Evolutionary conservation across 2,329 filamentous ascomycete species (phyloP), one percentile per base, ranked within the genome.

Genomic region (Claviceps spartinae): DNA sequence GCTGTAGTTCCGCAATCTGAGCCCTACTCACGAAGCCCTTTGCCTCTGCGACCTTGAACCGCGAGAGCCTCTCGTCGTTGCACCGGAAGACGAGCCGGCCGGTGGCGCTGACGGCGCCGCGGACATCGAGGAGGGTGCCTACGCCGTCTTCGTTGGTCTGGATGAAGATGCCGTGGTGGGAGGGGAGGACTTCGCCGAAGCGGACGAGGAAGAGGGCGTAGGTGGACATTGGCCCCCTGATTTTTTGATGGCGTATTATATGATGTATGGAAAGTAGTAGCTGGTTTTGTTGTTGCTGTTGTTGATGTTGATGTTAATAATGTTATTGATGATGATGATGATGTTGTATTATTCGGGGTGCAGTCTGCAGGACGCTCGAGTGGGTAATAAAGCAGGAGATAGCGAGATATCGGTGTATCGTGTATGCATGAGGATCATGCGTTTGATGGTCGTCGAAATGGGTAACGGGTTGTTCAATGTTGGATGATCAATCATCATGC

Each of bases 41-140:
- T n/a, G 52, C 22, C 14, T 40, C 30, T 13, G 30, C 30, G 24
- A 34, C 16, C 22, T 42, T 43, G 48, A 53, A 53, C 5, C 52
- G 47, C 26, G 41, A 30, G 9, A 53, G 48, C 24, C 44, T 37
- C 48, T 53, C 52, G 4, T 42, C 34, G 48, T 30, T 45, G 30
- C 30, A 43, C 1, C 45, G 46, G 37, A 53, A 53, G 24, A 50
- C 48, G 16, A 53, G 48, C 13, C 22, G 37, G 43, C 52, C 52
- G 24, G 30, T 30, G 43, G 52, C 52, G 38, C 37, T 44, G n/a
- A 53, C 48, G 37, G 48, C 48, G 43, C 52, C 52, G 36, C 52
- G 52, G 18, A 50, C 52, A 18, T 53, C 48, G 18, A 45, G 43
- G n/a, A 53, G 52, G 16, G 38, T 50, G 37, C 52, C 52, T 30